phyloP scores from a whole-genome alignment of 2,329 filamentous ascomycete species.

The Apiospora kogelbergensis region DNA sequence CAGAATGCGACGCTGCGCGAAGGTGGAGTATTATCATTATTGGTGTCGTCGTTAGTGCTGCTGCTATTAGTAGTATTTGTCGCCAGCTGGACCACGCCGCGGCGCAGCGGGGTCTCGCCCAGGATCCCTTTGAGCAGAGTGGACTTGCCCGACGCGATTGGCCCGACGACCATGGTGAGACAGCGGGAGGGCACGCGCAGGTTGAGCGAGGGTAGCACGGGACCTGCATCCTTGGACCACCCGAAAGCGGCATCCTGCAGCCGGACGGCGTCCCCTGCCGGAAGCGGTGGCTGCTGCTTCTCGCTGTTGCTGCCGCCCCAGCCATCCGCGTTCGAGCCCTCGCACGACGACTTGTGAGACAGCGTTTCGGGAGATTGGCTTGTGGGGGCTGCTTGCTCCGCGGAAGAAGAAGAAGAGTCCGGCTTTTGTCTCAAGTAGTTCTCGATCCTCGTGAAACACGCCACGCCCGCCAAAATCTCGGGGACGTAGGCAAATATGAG shows the following conservation, averaged over 20 bases:
- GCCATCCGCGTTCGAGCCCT: background rate
- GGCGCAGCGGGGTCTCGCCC: background rate
- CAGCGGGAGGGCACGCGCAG: background rate
- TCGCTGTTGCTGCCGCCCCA: background rate
- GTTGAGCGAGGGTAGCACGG: background rate
- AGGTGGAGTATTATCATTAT: background rate
- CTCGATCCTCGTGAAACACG: conserved; percentile 13
- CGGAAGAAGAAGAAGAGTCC: background rate
- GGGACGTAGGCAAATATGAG: conserved; percentile 12
- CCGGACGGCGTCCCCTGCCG: background rate
- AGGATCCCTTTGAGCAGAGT: conserved; percentile 5
- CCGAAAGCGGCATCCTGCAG: background rate
- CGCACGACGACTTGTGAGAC: background rate
- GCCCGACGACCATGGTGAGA: conserved; percentile 5
- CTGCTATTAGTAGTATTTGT: no score
- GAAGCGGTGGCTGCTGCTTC: background rate
- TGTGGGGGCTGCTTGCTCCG: background rate
- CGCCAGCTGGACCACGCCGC: background rate
- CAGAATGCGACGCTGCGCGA: background rate
- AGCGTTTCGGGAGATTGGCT: background rate
- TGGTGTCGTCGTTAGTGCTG: background rate
- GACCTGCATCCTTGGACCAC: background rate
- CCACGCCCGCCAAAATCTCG: conserved; percentile 11
- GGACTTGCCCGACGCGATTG: conserved; percentile 7
- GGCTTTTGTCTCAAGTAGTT: conserved; percentile 6